These are phyloP conservation scores for Aureobasidium melanogenum DNA, from an alignment of 2,329 filamentous ascomycete genomes.

Conservation along the genomic window DNA sequence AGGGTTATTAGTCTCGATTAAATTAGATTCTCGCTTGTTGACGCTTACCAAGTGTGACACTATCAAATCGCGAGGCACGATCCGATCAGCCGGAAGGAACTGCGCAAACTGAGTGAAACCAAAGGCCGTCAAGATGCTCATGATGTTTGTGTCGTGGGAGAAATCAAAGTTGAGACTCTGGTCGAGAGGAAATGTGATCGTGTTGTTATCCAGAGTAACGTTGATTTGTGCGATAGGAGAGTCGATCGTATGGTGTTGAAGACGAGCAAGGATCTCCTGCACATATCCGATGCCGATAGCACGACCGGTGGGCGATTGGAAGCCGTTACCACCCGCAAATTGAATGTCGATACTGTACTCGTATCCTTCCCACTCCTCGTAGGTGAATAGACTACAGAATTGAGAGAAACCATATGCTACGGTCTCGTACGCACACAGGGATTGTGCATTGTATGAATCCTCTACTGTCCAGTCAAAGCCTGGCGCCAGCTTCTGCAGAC, in stretches of 20 bases:
- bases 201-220: conserved; percentile 59
- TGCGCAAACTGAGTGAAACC: conserved; percentile 61
- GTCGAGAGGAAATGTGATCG: conserved; percentile 61
- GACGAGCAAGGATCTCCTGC: conserved; percentile 61
- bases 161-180: conserved; percentile 72
- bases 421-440: conserved; percentile 68
- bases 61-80: conserved; percentile 54
- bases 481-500: conserved; percentile 41
- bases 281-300: conserved; percentile 68
- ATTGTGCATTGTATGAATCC: conserved; percentile 60
- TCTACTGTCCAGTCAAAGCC: conserved; percentile 51
- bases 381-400: conserved; percentile 68
- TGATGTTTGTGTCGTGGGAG: conserved; percentile 65
- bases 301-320: conserved; percentile 56
- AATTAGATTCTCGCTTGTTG: background rate
- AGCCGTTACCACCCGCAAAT: conserved; percentile 49
- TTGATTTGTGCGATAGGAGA: conserved; percentile 43
- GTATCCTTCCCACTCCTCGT: conserved; percentile 64
- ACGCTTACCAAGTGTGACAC: conserved; percentile 48
- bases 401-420: conserved; percentile 65
- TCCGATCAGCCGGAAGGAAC: conserved; percentile 46
- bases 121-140: conserved; percentile 61
- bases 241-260: conserved; percentile 52
- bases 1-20: conserved; percentile 19
- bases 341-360: conserved; percentile 61